These are phyloP conservation scores for Fraxinus sp. DNA, from an alignment of 305 asterid species.

Conservation along the genomic window DNA sequence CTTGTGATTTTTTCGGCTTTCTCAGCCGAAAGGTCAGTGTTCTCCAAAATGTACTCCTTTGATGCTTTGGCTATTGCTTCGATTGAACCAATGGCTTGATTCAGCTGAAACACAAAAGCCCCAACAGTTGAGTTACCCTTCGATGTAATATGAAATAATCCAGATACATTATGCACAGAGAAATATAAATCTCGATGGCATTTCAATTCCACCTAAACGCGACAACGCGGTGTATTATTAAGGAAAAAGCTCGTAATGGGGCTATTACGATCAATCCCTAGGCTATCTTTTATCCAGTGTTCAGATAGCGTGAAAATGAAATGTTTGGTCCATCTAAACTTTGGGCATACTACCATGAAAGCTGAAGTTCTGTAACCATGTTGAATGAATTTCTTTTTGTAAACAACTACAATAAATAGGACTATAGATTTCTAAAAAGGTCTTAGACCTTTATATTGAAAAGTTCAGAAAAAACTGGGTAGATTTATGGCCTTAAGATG, in stretches of 20 bases:
- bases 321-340: neutral
- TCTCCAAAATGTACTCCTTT: constrained; percentile 70
- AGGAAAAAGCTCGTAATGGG: neutral
- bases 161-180: neutral
- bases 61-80: constrained; percentile 89
- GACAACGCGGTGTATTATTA: neutral
- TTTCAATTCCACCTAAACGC: neutral
- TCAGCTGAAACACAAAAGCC: constrained; percentile 51
- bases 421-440: neutral
- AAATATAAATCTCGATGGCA: neutral
- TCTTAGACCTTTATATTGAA: neutral
- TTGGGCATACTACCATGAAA: neutral
- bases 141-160: neutral
- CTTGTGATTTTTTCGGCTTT: constrained; percentile 76
- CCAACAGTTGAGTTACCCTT: neutral
- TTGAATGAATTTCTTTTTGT: neutral
- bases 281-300: neutral
- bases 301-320: neutral
- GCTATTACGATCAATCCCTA: neutral
- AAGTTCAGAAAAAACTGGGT: neutral
- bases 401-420: neutral
- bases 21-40: constrained; percentile 77
- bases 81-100: constrained; percentile 87
- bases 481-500: neutral
- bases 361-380: neutral